A percentile compares a stretch with the other conserved stretches of the same genome.
phyloP scores from a whole-genome alignment of 257 asterid genomes.

The Catharanthus roseus region DNA sequence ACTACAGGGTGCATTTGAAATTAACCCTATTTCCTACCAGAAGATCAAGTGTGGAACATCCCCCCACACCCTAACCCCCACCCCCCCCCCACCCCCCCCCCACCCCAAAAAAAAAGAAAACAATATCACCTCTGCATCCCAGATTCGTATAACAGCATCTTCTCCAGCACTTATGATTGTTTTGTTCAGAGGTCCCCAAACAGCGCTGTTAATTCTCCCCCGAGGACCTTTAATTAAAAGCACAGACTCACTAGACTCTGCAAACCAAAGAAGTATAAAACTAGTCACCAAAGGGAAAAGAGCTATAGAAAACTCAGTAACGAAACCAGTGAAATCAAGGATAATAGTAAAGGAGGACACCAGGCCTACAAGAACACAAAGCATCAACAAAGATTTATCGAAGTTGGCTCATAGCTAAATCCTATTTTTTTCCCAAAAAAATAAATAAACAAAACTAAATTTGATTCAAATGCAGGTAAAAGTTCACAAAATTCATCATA shows the following conservation, averaged over 20 bases:
- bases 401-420: not conserved
- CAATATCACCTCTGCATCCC: conserved; percentile 98
- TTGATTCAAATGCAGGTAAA: not conserved
- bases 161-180: conserved; percentile 89
- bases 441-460: no score
- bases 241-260: conserved; percentile 69
- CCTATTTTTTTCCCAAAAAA: no score
- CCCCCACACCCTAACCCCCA: no score
- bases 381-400: not conserved
- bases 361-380: not conserved
- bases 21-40: no score
- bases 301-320: not conserved
- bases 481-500: not conserved
- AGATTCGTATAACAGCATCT: conserved; percentile 70
- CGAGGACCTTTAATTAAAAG: conserved; percentile 63
- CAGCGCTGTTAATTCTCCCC: conserved; percentile 91
- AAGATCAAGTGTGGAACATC: no score
- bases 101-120: no score
- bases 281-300: not conserved
- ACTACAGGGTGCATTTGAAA: no score
- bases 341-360: not conserved
- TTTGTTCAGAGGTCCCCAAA: conserved; percentile 91
- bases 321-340: not conserved
- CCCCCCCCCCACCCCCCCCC: no score
- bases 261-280: not conserved